Evolutionary conservation across 2,329 filamentous ascomycete genomes (phyloP).

Genomic region (Sarocladiaceae sp.): DNA sequence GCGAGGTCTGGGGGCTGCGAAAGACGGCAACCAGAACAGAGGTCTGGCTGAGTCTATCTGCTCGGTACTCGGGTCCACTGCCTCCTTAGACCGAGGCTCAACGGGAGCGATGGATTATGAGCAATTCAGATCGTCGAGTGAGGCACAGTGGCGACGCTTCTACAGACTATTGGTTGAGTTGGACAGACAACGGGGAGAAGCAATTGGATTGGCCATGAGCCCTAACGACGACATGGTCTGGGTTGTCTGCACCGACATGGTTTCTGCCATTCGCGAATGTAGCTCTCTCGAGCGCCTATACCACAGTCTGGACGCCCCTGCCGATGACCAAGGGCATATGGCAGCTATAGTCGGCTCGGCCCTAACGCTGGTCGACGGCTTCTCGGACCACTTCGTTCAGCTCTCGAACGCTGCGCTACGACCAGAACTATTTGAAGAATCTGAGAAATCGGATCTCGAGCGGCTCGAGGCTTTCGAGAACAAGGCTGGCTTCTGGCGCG

Average conservation of each 20-base stretch:
- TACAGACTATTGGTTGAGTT: conserved; percentile 82
- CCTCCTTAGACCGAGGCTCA: conserved; percentile 57
- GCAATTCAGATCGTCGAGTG: conserved; percentile 67
- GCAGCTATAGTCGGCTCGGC: conserved; percentile 66
- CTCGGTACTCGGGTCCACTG: conserved; percentile 64
- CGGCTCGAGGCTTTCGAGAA: conserved; percentile 77
- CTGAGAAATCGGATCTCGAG: conserved; percentile 64
- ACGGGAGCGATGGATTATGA: conserved; percentile 70
- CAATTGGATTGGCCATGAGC: conserved; percentile 74
- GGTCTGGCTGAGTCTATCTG: conserved; percentile 74
- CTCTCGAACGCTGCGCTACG: conserved; percentile 64
- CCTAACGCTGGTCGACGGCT: conserved; percentile 62
- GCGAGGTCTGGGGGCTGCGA: conserved; percentile 45
- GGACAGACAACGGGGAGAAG: conserved; percentile 80
- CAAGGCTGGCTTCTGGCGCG: conserved; percentile 70
- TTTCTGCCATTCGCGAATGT: conserved; percentile 76
- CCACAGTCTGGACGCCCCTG: conserved; percentile 58
- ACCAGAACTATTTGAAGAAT: conserved; percentile 70
- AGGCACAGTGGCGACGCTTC: conserved; percentile 85
- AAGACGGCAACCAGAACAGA: conserved; percentile 39
- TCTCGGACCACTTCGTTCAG: conserved; percentile 66
- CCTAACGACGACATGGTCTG: conserved; percentile 67
- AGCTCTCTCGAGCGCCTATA: conserved; percentile 71
- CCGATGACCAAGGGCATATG: conserved; percentile 48
- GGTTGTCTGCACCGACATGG: conserved; percentile 77